Evolutionary conservation across 2,329 filamentous ascomycete genomes (phyloP).

Genomic region (Ophiostoma perfectum): DNA sequence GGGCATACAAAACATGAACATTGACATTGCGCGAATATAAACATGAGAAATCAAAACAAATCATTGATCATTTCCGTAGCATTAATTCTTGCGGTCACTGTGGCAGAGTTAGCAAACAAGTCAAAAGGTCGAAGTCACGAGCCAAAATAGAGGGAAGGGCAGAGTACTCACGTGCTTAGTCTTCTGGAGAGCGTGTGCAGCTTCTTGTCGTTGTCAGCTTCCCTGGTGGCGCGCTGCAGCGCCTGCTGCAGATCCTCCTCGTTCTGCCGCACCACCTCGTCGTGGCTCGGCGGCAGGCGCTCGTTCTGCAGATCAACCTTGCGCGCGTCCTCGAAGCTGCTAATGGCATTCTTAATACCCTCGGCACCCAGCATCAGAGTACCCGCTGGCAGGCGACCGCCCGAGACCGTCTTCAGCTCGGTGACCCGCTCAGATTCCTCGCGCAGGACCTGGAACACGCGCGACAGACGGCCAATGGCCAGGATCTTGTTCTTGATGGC

Average conservation of each 20-base stretch:
- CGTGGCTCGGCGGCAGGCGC: conserved; percentile 81
- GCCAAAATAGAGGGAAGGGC: too few relatives aligned
- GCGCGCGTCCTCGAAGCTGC: conserved; percentile 89
- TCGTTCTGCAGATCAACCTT: conserved; percentile 98
- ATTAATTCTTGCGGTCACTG: conserved; percentile 26
- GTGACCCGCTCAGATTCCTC: conserved; percentile 97
- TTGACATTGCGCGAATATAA: not conserved
- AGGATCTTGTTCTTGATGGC: conserved; percentile 99
- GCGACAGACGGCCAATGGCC: conserved; percentile 90
- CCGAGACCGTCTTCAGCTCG: conserved; percentile 93
- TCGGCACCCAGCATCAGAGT: conserved; percentile 97
- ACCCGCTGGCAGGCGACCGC: conserved; percentile 84
- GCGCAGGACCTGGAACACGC: conserved; percentile 95
- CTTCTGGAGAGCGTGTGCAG: conserved; percentile 81
- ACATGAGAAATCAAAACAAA: conserved; percentile 2
- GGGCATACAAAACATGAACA: not conserved
- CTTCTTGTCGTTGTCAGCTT: conserved; percentile 87
- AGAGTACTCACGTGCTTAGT: conserved; percentile 84
- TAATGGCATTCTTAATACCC: conserved; percentile 97
- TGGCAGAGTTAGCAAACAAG: not conserved
- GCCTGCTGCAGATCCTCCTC: conserved; percentile 77
- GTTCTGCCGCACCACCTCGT: conserved; percentile 80
- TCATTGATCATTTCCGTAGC: conserved; percentile 10
- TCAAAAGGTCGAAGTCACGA: not conserved
- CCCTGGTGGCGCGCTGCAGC: conserved; percentile 75